Evolutionary conservation across 2,329 filamentous ascomycete species (phyloP), one percentile per base, ranked within the genome.

Genomic region (Curvularia hawaiiensis): DNA sequence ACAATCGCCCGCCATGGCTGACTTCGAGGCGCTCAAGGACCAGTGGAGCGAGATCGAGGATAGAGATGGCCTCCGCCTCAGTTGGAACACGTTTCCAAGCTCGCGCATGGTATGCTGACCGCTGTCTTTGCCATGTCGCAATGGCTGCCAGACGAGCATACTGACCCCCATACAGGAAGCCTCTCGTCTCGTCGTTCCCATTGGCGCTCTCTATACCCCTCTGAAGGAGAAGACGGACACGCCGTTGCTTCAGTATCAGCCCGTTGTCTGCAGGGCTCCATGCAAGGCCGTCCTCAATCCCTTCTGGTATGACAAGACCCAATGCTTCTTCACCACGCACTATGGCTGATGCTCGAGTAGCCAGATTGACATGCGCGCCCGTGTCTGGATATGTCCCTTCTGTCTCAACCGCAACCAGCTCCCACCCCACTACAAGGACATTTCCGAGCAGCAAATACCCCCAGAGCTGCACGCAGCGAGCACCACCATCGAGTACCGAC

Each of bases 31-130:
- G 67, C 82, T 96, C 67, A 97, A 97, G 81, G 93, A 97, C 79
- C 90, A 94, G 81, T 97, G 93, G 93, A 92, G 89, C 73, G 92
- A 97, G 77, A 89, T 96, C 58, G 95, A 99, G 82, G 95, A 99
- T 74, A 88, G 91, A 68, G 95, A 99, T 87, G 95, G 95, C 60
- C 87, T 98, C 73, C 89, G 95, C 63, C 84, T 99, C 66, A 97
- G 94, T 80, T 99, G 95, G 95, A 99, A 99, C 77, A 96, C 96
- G 60, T 96, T 99, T 74, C 95, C 95, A 49, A 97, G 93, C 82
- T 94, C 94, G 73, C 92, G 95, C 77, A 97, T 99, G 92, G 93
- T 58, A 97, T 98, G 92, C 92, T 31, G 20, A 48, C 31, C 30
- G 22, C 41, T 28, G 26, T 14, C 28, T 12, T 28, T 40, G n/a